Base-by-base conservation (phyloP, 108 stramenopile species). In the Skeletonema costatum region DNA sequence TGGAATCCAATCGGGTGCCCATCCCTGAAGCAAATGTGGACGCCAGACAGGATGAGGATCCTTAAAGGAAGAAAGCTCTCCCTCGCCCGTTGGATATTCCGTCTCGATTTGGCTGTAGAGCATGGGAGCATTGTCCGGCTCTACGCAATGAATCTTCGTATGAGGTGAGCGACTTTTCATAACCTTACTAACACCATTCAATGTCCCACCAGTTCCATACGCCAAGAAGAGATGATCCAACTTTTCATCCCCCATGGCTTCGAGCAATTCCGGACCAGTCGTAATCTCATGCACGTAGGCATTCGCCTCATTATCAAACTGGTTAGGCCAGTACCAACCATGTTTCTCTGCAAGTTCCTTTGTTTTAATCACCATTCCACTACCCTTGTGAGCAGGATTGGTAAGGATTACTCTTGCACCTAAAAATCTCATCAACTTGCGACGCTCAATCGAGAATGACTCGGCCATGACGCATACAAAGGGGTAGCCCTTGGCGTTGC, bases 291-390 rank as follows among this genome's bases (percentile, higher is more conserved):
- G 96, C 7, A 86, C 82, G 9, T 84, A 67, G 41, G 75, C 81
- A 75, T 98, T 98, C 42, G 92, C 81, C 35, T 51, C 32, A 68
- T 96, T 96, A 61, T 98, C 92, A 80, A 98, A 98, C 63, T 98
- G 97, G 83, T 98, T 85, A 64, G 91, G 72, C 46, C 77, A 75
- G 77, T 72, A 77, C 33, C 71, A 73, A 3, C 50, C 70, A 19
- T 72, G 35, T 51, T 42, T 63, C 33, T 39, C 78, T 32, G 58
- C 79, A 68, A 94, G 95, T 10, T 10, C 25, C 25, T 81, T 59
- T 29, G 83, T 78, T 66, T 80, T 80, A 30, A 48, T 36, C 2
- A 80, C 66, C 68, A 74, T 74, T 14, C 79, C 79, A 39, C 29
- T 42, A 61, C 69, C 68, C 32, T 50, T 76, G 73, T 64, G 70